phyloP scores from a whole-genome alignment of 2,329 filamentous ascomycete species.

The Fusarium mangiferae region DNA sequence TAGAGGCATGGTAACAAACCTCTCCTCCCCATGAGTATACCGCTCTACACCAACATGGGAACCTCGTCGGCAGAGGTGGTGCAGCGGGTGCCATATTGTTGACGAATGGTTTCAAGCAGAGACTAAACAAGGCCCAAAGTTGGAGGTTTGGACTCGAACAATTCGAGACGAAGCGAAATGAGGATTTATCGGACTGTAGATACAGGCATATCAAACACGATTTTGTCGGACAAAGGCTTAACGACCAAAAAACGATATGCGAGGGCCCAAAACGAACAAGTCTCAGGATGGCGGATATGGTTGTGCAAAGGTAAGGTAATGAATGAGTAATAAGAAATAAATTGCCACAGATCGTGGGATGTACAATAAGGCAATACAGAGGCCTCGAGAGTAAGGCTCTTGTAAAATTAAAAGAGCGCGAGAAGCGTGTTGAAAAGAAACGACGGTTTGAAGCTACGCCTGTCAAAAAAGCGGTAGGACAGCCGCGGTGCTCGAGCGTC shows the following conservation, averaged over 20 bases:
- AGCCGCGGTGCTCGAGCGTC: slow-evolving; percentile 31
- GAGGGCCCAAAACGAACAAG: slow-evolving; percentile 7
- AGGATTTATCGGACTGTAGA: slow-evolving; percentile 28
- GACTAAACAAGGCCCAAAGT: slow-evolving; percentile 12
- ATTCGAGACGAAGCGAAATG: slow-evolving; percentile 21
- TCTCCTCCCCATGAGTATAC: slow-evolving; percentile 96
- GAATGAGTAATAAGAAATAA: slow-evolving; percentile 15
- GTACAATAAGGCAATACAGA: slow-evolving; percentile 11
- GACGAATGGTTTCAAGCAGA: slow-evolving; percentile 8
- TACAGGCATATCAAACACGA: slow-evolving; percentile 40
- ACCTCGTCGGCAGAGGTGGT: slow-evolving; percentile 75
- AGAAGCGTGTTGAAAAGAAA: slow-evolving; percentile 30
- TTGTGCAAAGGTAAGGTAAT: slow-evolving; percentile 1
- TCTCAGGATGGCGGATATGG: slow-evolving; percentile 3
- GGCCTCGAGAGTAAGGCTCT: slow-evolving; percentile 22
- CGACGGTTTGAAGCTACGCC: slow-evolving; percentile 30
- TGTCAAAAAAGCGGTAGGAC: slow-evolving; percentile 41
- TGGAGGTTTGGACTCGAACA: slow-evolving; percentile 17
- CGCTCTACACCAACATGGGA: slow-evolving; percentile 91
- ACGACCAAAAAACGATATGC: slow-evolving; percentile 23
- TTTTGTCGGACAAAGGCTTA: slow-evolving; percentile 15
- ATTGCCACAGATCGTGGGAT: slow-evolving; percentile 14
- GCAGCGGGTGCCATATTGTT: slow-evolving; percentile 64
- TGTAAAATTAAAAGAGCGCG: slow-evolving; percentile 19
- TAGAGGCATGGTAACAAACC: slow-evolving; percentile 52